These are phyloP conservation scores for Axilococcus clingmanii DNA, from an alignment of 139 green algal genomes.

Conservation along the genomic window DNA sequence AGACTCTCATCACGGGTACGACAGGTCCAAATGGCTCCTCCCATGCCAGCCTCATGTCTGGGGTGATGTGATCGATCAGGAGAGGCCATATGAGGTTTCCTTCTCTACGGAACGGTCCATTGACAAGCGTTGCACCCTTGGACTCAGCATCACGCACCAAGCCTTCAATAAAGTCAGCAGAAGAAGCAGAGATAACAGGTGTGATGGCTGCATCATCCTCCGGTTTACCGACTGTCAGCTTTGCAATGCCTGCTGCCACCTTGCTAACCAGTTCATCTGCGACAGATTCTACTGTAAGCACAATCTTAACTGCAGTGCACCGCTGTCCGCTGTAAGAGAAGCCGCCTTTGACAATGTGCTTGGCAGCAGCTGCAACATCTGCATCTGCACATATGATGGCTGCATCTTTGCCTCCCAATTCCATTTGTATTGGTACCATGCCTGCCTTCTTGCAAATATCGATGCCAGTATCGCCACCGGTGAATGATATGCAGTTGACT, in stretches of 20 bases:
- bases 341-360: slow-evolving; percentile 87
- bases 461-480: slow-evolving; percentile 72
- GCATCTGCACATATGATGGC: slow-evolving; percentile 87
- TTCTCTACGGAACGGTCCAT: slow-evolving; percentile 60
- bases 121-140: slow-evolving; percentile 61
- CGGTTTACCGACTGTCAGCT: slow-evolving; percentile 73
- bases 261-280: slow-evolving; percentile 14
- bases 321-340: slow-evolving; percentile 87
- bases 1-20: slow-evolving; percentile 81
- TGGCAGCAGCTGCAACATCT: slow-evolving; percentile 77
- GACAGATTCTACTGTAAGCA: slow-evolving; percentile 19
- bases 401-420: slow-evolving; percentile 95
- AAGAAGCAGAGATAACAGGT: slow-evolving; percentile 73
- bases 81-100: slow-evolving; percentile 91
- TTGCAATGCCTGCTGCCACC: slow-evolving; percentile 43
- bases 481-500: slow-evolving; percentile 86
- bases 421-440: slow-evolving; percentile 95
- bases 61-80: slow-evolving; percentile 81
- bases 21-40: slow-evolving; percentile 97
- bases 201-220: slow-evolving; percentile 85
- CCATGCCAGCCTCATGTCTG: slow-evolving; percentile 85
- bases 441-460: slow-evolving; percentile 74
- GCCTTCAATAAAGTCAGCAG: slow-evolving; percentile 88
- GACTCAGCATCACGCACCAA: slow-evolving; percentile 63
- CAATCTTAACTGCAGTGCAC: slow-evolving; percentile 85